Conservation (phyloP, 2,329 filamentous ascomycete species). For the Beauveria brongniartii region DNA sequence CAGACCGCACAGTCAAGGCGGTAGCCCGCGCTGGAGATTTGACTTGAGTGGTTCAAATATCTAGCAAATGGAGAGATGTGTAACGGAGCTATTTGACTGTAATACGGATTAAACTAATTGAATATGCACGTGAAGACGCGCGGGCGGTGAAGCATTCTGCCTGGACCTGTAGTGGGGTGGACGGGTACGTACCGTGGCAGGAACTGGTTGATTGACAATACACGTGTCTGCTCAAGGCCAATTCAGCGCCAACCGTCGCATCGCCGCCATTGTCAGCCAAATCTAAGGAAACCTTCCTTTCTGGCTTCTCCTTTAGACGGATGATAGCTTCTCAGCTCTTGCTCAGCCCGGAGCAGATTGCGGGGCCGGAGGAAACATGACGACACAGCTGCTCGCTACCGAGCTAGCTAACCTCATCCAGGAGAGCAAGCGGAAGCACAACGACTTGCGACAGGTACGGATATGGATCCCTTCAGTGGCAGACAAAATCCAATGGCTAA, state of each 20-base stretch:
- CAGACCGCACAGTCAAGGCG: too few species aligned
- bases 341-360: conserved; percentile 7
- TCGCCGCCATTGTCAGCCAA: not conserved
- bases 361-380: conserved; percentile 54
- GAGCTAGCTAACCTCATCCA: conserved; percentile 88
- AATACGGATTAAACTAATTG: too few species aligned
- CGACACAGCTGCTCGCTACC: conserved; percentile 77
- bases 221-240: conserved; percentile 7
- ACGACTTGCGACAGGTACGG: conserved; percentile 73
- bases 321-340: not conserved
- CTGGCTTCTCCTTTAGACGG: not conserved
- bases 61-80: too few species aligned
- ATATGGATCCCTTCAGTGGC: not conserved
- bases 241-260: not conserved
- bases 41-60: too few species aligned
- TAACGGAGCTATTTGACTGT: too few species aligned
- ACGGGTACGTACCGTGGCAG: conserved; percentile 1
- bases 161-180: not conserved
- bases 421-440: conserved; percentile 91
- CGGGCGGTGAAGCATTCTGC: conserved; percentile 9
- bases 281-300: not conserved
- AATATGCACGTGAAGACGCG: not conserved
- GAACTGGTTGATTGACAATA: not conserved
- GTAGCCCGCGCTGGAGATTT: too few species aligned
- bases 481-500: not conserved